Percentiles rank a stretch among this genome's conserved stretches.
Evolutionary conservation across 768 basidiomycete genomes (phyloP).

Genomic region (Asterophora lycoperdoides): DNA sequence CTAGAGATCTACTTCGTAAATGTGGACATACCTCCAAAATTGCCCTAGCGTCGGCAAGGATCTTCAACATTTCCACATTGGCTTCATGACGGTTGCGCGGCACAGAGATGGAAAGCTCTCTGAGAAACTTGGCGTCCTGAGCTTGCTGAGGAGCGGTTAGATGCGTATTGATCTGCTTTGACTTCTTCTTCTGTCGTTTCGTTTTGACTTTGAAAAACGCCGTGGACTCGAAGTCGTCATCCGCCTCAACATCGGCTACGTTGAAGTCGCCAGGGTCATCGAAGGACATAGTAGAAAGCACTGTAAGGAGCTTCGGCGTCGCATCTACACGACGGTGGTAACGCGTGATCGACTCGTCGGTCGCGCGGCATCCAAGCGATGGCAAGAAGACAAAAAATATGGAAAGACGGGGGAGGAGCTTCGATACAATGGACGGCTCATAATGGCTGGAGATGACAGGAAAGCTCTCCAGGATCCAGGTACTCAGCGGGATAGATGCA

Average conservation of each 20-base stretch:
- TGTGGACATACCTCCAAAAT: slow-evolving; percentile 17
- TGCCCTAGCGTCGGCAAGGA: slow-evolving; percentile 15
- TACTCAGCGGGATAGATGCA: slow-evolving; percentile 12
- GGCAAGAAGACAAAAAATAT: slow-evolving; percentile 5
- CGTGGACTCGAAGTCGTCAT: background rate
- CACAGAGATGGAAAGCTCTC: slow-evolving; percentile 6
- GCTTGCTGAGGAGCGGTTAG: background rate
- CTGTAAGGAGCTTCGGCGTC: slow-evolving; percentile 8
- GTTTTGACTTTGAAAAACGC: slow-evolving; percentile 2
- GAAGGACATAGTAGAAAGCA: slow-evolving; percentile 1
- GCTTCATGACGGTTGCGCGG: slow-evolving; percentile 10
- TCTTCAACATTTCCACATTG: slow-evolving; percentile 1
- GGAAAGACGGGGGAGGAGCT: slow-evolving; percentile 7
- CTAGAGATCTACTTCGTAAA: background rate
- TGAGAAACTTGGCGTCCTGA: slow-evolving; percentile 13
- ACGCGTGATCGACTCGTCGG: background rate
- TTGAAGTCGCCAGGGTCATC: background rate
- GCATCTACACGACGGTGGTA: slow-evolving; percentile 7
- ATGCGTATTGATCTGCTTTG: background rate
- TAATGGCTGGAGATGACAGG: slow-evolving; percentile 17
- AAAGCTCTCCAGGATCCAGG: slow-evolving; percentile 30
- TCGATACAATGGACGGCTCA: slow-evolving; percentile 10
- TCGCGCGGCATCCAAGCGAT: background rate
- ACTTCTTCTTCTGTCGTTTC: background rate
- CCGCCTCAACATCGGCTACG: background rate